Evolutionary conservation across 306 rosid species (phyloP), one percentile per base, ranked within the genome.

Genomic region (Fagus crenata): DNA sequence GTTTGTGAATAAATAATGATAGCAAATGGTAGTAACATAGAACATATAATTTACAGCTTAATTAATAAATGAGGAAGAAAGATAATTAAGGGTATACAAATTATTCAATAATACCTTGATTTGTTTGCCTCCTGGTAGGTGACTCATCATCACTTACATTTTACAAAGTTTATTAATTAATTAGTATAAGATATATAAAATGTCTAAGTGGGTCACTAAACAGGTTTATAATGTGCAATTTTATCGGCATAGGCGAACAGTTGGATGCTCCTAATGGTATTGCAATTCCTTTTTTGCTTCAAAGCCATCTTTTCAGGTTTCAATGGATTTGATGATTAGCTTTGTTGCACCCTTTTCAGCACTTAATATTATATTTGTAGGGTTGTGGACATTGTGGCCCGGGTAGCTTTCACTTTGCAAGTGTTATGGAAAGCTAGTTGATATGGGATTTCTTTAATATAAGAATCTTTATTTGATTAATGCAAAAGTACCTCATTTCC

Each of bases 231-330:
- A 58, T 12, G 7, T 54, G 63, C 65, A 74, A 69, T 22, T 51
- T 65, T 71, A 49, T 7, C 67, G 77, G 86, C 74, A 63, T 69
- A 72, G 79, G 13, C 69, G 18, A 71, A 58, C 75, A 84, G 84
- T 77, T 40, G 56, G 77, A 82, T 81, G 84, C 80, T 85, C 49
- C 70, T 64, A 71, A 80, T 83, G 81, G 77, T 65, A 78, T 81
- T 83, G 77, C 84, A 49, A 63, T 76, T 69, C 71, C 64, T 80
- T 84, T 88, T 83, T 80, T 40, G 71, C 64, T 83, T 83, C 80
- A 77, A 86, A 89, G 77, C 85, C 79, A 80, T 82, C 88, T 90
- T 85, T 86, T 72, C 76, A 71, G 87, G 85, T 79, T 87, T 77
- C 59, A 33, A 77, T 80, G 91, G 86, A 79, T 77, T 79, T 76